Evolutionary conservation across 2,329 filamentous ascomycete species (phyloP), one percentile per base, ranked within the genome.

Genomic region (Arachnomyces sp.): DNA sequence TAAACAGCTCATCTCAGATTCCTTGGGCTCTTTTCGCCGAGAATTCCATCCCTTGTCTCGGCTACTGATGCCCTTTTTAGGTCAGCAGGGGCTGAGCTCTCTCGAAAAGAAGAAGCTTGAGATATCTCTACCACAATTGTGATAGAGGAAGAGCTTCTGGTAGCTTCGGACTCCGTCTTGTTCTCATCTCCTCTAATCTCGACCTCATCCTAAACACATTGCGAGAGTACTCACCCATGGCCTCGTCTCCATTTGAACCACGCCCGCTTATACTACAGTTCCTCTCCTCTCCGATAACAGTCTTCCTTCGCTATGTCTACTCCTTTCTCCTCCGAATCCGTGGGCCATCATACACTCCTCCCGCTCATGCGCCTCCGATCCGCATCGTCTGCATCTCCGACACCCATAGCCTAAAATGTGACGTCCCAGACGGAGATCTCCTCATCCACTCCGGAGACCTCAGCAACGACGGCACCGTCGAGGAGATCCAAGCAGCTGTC

Each of bases 381-480:
- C 80, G 80, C 44, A 74, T 95, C 17, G 85, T 95, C 47, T 94
- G 86, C 64, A 78, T 95, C 48, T 90, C 87, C 7, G 90, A 95
- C 65, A 95, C 90, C 0, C 90, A 95, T 65, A 52, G 70, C n/a
- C 71, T 93, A 1, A 49, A 60, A 50, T 61, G 59, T 48, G 31
- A 44, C 28, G 47, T 66, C 3, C 87, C 88, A 0, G 63, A 74
- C 7, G 89, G 88, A 41, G 88, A 95, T 60, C 71, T 95, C 15
- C 75, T 96, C 36, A 84, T 96, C 52, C 90, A 95, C 57, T 85
- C 87, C 2, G 90, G 90, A 29, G 90, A 96, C 64, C 71, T 95
- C 53, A 83, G 82, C 39, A 80, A 86, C 51, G 68, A 70, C 15
- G 90, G 90, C 30, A 83, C 78, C 7, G 73, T 78, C 1, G 68